Percentiles rank a stretch among this genome's conserved stretches.
These are phyloP conservation scores for Monilinia vaccinii-corymbosi DNA, from an alignment of 2,329 filamentous ascomycete genomes.

Conservation along the genomic window DNA sequence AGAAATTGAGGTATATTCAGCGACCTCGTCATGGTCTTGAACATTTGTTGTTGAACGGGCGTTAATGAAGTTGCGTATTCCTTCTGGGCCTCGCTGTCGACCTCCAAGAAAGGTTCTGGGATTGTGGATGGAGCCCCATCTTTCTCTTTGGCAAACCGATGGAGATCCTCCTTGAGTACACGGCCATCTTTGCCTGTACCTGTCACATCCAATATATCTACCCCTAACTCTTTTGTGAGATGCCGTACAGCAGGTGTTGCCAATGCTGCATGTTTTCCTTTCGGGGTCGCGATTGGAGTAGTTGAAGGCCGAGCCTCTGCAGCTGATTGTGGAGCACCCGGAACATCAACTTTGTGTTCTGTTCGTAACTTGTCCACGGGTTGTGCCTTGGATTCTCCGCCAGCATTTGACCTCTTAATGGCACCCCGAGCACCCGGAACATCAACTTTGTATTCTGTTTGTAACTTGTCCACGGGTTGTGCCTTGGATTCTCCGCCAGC, in stretches of 20 bases:
- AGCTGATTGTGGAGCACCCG: conserved; percentile 1
- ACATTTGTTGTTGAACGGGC: conserved; percentile 83
- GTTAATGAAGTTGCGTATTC: conserved; percentile 66
- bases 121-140: conserved; percentile 31
- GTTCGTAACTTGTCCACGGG: background rate
- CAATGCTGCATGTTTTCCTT: conserved; percentile 60
- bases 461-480: background rate
- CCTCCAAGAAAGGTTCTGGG: conserved; percentile 13
- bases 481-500: conserved; percentile 16
- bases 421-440: conserved; percentile 20
- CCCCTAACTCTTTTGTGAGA: conserved; percentile 66
- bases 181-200: conserved; percentile 88
- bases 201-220: conserved; percentile 69
- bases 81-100: conserved; percentile 37
- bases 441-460: conserved; percentile 1
- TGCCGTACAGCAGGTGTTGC: conserved; percentile 91
- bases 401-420: conserved; percentile 28
- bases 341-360: conserved; percentile 2
- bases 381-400: conserved; percentile 17
- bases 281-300: conserved; percentile 1
- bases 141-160: conserved; percentile 54
- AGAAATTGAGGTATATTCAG: conserved; percentile 90
- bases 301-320: background rate
- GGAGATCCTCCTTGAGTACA: conserved; percentile 87
- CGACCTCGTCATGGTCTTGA: conserved; percentile 92